A percentile compares a stretch with the other conserved stretches of the same genome.
Conservation (phyloP, 2,329 filamentous ascomycete genomes). For the Xylariales sp. region DNA sequence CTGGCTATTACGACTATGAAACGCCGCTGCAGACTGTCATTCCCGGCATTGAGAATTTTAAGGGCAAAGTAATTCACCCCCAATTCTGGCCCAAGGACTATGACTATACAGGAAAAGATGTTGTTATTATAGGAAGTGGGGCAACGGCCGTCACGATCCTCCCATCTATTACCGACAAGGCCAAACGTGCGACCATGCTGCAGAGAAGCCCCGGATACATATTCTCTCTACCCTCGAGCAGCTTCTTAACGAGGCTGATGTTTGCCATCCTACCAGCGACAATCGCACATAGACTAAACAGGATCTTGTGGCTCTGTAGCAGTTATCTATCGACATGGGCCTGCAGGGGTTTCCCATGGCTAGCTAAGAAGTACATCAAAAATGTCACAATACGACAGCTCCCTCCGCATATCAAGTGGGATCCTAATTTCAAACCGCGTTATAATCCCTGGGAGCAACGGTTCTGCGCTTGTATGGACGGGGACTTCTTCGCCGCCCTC, state of each 20-base stretch:
- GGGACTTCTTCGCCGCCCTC: slow-evolving; percentile 66
- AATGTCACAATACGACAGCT: slow-evolving; percentile 60
- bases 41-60: slow-evolving; percentile 74
- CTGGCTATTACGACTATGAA: slow-evolving; percentile 79
- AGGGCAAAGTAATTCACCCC: slow-evolving; percentile 67
- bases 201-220: slow-evolving; percentile 82
- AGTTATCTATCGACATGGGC: slow-evolving; percentile 60
- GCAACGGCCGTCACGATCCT: slow-evolving; percentile 83
- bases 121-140: slow-evolving; percentile 80
- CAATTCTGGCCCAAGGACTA: slow-evolving; percentile 79
- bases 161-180: slow-evolving; percentile 73
- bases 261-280: slow-evolving; percentile 30
- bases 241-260: slow-evolving; percentile 48
- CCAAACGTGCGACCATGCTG: slow-evolving; percentile 77
- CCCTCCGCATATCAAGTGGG: slow-evolving; percentile 63
- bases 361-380: slow-evolving; percentile 61
- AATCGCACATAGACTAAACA: slow-evolving; percentile 50
- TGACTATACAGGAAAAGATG: slow-evolving; percentile 72
- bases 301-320: slow-evolving; percentile 61
- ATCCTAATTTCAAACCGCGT: slow-evolving; percentile 72
- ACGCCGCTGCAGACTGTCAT: slow-evolving; percentile 70
- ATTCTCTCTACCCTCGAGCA: slow-evolving; percentile 61
- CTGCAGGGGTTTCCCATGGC: slow-evolving; percentile 64
- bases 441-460: slow-evolving; percentile 81
- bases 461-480: slow-evolving; percentile 72